Conservation (phyloP, 805 yeast species). For the Yamadazyma laniorum region DNA sequence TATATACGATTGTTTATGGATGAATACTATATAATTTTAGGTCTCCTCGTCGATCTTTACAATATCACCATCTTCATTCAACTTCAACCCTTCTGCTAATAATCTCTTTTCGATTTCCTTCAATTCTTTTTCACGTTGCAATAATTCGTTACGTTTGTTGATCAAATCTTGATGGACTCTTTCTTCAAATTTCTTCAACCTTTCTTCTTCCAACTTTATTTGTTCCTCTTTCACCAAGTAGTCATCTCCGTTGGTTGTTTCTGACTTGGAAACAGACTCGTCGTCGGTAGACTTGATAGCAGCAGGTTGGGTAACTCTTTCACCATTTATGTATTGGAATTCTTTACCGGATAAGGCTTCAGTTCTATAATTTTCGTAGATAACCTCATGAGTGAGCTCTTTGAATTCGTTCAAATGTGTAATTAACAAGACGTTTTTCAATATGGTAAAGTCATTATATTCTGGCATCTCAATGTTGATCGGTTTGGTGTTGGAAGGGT, state of each 20-base stretch:
- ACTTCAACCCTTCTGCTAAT: conserved; percentile 52
- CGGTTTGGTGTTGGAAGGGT: conserved; percentile 48
- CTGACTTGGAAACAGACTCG: conserved; percentile 9
- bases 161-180: conserved; percentile 85
- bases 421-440: conserved; percentile 76
- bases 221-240: conserved; percentile 77
- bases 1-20: no score
- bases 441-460: conserved; percentile 73
- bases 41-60: conserved; percentile 24
- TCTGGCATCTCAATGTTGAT: conserved; percentile 70
- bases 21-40: no score
- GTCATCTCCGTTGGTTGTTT: conserved; percentile 18
- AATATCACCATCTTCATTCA: conserved; percentile 36
- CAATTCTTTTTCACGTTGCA: conserved; percentile 81
- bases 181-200: conserved; percentile 81
- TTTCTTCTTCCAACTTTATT: conserved; percentile 83
- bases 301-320: conserved; percentile 6
- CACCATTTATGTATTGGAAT: conserved; percentile 34
- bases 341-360: conserved; percentile 71
- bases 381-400: conserved; percentile 81
- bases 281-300: conserved; percentile 8
- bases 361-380: conserved; percentile 89
- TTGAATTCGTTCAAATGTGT: conserved; percentile 86
- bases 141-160: conserved; percentile 75
- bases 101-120: conserved; percentile 75